Evolutionary conservation across 805 yeast genomes (phyloP).

Genomic region (Kodamaea nitidulidarum): DNA sequence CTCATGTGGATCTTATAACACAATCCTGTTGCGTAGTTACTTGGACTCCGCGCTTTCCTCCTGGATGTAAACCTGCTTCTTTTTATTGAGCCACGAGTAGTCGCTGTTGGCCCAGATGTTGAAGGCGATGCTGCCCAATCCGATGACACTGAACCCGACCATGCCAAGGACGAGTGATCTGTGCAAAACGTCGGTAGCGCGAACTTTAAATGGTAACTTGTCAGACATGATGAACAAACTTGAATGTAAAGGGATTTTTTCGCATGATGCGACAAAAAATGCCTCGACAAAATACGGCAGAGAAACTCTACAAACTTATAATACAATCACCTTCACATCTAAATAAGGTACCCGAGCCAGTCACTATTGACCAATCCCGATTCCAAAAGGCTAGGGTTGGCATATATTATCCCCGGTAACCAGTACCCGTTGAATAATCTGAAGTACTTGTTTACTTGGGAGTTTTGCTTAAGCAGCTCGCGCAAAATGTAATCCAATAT

Average conservation of each 20-base stretch:
- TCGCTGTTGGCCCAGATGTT: constrained; percentile 43
- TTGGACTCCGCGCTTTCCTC: constrained; percentile 16
- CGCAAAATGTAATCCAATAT: constrained; percentile 29
- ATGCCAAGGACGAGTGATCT: constrained; percentile 40
- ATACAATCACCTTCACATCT: constrained; percentile 7
- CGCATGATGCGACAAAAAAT: constrained; percentile 5
- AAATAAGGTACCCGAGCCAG: constrained; percentile 39
- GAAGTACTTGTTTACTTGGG: constrained; percentile 26
- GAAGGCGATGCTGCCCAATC: constrained; percentile 36
- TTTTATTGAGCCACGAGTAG: constrained; percentile 37
- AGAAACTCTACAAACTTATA: too few relatives aligned
- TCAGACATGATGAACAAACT: constrained; percentile 11
- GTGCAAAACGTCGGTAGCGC: constrained; percentile 42
- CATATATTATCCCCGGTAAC: constrained; percentile 38
- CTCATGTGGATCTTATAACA: too few relatives aligned
- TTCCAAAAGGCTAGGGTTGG: constrained; percentile 39
- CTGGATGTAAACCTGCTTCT: constrained; percentile 36
- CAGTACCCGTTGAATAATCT: constrained; percentile 36
- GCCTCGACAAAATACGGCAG: not conserved
- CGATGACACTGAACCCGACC: constrained; percentile 40
- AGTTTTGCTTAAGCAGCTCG: constrained; percentile 24
- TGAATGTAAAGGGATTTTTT: constrained; percentile 1
- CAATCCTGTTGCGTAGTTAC: not conserved
- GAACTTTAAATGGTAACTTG: constrained; percentile 39
- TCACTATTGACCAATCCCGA: constrained; percentile 28